These are phyloP conservation scores for Salvia splendens DNA, from an alignment of 257 asterid genomes.

Conservation along the genomic window DNA sequence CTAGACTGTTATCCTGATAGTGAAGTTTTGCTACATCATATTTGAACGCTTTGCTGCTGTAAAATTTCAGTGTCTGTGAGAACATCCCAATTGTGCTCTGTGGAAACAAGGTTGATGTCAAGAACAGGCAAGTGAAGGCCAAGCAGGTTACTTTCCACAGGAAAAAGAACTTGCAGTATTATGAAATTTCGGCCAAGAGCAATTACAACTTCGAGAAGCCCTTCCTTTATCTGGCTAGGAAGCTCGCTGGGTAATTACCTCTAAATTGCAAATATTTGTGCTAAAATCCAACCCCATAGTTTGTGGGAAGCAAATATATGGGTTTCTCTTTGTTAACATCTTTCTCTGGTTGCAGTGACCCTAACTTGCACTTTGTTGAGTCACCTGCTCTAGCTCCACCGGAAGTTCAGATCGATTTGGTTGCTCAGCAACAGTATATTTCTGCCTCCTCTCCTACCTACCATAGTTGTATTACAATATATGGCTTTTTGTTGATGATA, in stretches of 20 bases:
- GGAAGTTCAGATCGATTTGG: slow-evolving; percentile 81
- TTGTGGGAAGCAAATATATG: no score
- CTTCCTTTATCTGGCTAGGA: slow-evolving; percentile 80
- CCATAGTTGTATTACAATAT: background rate
- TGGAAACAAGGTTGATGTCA: slow-evolving; percentile 91
- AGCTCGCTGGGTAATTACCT: slow-evolving; percentile 74
- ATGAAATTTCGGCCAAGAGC: slow-evolving; percentile 87
- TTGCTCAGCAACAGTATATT: slow-evolving; percentile 66
- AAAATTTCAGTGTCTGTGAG: slow-evolving; percentile 69
- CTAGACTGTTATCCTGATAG: background rate
- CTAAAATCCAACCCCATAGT: background rate
- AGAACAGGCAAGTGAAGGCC: slow-evolving; percentile 90
- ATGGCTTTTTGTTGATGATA: background rate
- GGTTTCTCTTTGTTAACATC: background rate
- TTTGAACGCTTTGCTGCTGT: background rate
- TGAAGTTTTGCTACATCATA: background rate
- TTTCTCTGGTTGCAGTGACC: slow-evolving; percentile 46
- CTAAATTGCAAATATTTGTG: no score
- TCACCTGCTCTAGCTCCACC: slow-evolving; percentile 93
- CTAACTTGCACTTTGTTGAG: slow-evolving; percentile 80
- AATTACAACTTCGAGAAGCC: slow-evolving; percentile 90
- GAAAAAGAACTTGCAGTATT: slow-evolving; percentile 86
- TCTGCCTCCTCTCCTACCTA: background rate
- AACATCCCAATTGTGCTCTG: slow-evolving; percentile 86
- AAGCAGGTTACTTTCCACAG: slow-evolving; percentile 91